Conservation (phyloP, 1,139 yeast species). For the Kurtzmaniella quercitrusa region DNA sequence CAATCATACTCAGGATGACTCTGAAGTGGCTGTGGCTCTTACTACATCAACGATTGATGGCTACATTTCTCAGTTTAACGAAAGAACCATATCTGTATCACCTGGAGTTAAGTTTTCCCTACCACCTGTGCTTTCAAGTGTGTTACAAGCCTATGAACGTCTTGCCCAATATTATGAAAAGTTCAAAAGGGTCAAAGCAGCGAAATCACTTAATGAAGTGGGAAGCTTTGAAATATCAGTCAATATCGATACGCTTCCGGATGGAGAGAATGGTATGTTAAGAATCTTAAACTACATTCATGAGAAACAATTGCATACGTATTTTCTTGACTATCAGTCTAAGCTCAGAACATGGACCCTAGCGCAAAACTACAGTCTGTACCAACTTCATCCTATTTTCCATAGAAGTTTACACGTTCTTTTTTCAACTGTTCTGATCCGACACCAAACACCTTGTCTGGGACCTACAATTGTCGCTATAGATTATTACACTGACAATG, state of each 20-base stretch:
- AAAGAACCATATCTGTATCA: constrained; percentile 60
- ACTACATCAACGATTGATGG: constrained; percentile 32
- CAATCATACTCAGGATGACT: constrained; percentile 2
- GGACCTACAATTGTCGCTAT: constrained; percentile 84
- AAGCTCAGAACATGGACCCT: constrained; percentile 36
- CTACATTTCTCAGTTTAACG: constrained; percentile 47
- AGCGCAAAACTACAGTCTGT: constrained; percentile 33
- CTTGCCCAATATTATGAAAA: constrained; percentile 31
- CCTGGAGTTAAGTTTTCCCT: constrained; percentile 69
- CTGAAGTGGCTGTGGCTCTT: background rate
- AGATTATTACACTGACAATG: constrained; percentile 88
- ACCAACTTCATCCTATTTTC: constrained; percentile 43
- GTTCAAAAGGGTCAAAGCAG: constrained; percentile 20
- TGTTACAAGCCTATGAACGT: constrained; percentile 49
- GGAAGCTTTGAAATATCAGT: constrained; percentile 25
- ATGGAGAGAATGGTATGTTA: constrained; percentile 32
- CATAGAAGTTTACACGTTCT: constrained; percentile 78
- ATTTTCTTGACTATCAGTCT: constrained; percentile 26
- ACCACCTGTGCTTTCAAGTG: constrained; percentile 57
- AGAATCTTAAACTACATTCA: constrained; percentile 35
- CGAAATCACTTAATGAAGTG: constrained; percentile 10
- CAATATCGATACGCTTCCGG: constrained; percentile 27
- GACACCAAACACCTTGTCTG: constrained; percentile 85
- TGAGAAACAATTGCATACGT: constrained; percentile 23
- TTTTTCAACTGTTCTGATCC: constrained; percentile 77